These are phyloP conservation scores for Collybia sordida DNA, from an alignment of 768 basidiomycete species.

Conservation along the genomic window DNA sequence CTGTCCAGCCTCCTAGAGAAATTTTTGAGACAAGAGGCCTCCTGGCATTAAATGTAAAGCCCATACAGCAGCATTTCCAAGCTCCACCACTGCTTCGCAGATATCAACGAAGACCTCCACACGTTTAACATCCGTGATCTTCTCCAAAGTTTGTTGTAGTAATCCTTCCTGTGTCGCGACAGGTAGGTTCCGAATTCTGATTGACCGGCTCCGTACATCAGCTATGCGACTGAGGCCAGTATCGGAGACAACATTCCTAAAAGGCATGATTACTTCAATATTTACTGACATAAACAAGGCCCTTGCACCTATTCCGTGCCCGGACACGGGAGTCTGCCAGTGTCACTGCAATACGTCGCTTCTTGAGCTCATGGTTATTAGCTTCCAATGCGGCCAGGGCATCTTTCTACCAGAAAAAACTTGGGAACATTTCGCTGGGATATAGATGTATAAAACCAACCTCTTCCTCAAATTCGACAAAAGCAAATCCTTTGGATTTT, in stretches of 20 bases:
- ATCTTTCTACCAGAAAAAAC: constrained; percentile 45
- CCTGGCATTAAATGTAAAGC: not conserved
- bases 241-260: constrained; percentile 44
- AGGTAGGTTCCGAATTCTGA: constrained; percentile 77
- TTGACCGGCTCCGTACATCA: constrained; percentile 66
- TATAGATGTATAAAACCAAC: constrained; percentile 36
- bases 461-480: constrained; percentile 86
- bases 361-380: constrained; percentile 88
- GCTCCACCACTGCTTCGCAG: constrained; percentile 62
- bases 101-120: constrained; percentile 70
- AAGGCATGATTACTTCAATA: not conserved
- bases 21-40: not conserved
- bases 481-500: constrained; percentile 82
- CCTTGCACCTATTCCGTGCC: constrained; percentile 47
- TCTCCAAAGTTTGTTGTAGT: constrained; percentile 87
- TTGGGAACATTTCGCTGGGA: not conserved
- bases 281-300: too few relatives aligned
- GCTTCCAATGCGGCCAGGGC: constrained; percentile 72
- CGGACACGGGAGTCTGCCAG: constrained; percentile 73
- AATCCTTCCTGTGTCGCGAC: constrained; percentile 83
- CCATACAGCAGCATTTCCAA: constrained; percentile 66
- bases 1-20: constrained; percentile 75
- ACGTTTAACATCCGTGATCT: constrained; percentile 65
- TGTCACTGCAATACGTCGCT: constrained; percentile 87
- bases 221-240: constrained; percentile 55